Conservation (phyloP, 208 protist genomes). For the Leishmania lainsoni region DNA sequence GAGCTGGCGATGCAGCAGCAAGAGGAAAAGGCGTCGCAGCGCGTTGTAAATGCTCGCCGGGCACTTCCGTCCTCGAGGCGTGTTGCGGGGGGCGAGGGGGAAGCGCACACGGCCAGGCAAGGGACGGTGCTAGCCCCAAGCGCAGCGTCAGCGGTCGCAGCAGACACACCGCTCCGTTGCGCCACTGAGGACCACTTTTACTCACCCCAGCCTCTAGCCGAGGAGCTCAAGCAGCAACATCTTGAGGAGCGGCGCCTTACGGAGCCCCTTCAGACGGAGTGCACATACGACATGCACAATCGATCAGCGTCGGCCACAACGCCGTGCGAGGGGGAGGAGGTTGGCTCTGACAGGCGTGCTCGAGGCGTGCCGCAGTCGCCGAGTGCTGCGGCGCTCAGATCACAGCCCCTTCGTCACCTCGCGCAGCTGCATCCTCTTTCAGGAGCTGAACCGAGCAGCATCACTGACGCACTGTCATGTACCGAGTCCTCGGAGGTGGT, state of each 20-base stretch:
- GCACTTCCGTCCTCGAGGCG: neutral
- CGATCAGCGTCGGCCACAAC: neutral
- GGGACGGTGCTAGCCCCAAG: neutral
- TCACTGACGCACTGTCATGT: neutral
- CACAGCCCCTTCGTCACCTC: constrained; percentile 7
- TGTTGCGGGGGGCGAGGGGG: neutral
- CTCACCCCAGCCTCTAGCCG: constrained; percentile 27
- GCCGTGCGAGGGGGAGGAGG: neutral
- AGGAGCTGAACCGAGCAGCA: constrained; percentile 5
- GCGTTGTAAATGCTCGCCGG: neutral
- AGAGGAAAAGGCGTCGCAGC: neutral
- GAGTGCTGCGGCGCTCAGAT: neutral
- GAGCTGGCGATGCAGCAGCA: constrained; percentile 1
- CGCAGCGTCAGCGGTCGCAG: neutral
- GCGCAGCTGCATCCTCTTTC: constrained; percentile 17
- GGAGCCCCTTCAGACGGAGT: neutral
- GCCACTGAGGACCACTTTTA: constrained; percentile 24
- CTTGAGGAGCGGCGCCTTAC: constrained; percentile 32
- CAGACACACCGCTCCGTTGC: neutral
- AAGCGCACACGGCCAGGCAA: neutral
- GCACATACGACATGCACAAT: neutral
- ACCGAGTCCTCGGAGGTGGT: neutral
- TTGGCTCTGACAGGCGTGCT: neutral
- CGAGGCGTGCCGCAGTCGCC: neutral
- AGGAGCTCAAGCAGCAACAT: constrained; percentile 28